Conservation (phyloP, 2,329 filamentous ascomycete genomes). For the Pseudogymnoascus sp. region DNA sequence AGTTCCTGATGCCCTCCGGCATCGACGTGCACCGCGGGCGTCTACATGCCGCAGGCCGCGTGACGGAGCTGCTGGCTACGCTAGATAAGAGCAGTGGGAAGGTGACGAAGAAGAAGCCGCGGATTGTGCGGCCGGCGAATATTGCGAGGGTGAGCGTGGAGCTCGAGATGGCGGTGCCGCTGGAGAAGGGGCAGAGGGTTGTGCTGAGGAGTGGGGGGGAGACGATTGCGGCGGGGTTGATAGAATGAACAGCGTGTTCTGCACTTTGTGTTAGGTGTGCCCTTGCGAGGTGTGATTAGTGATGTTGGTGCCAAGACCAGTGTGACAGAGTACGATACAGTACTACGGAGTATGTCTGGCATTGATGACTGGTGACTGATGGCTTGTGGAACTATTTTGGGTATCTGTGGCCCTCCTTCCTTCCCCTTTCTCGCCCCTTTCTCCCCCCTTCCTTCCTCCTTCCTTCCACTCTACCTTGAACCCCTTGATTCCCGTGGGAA, state of each 20-base stretch:
- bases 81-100: slow-evolving; percentile 73
- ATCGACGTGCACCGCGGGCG: slow-evolving; percentile 84
- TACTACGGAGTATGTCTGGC: neutral
- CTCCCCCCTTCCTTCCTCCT: neutral
- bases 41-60: slow-evolving; percentile 67
- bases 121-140: slow-evolving; percentile 69
- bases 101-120: slow-evolving; percentile 74
- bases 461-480: neutral
- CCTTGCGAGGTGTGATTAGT: slow-evolving; percentile 4
- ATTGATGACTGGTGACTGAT: neutral
- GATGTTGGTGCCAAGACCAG: neutral
- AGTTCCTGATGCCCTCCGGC: slow-evolving; percentile 78
- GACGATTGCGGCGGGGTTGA: slow-evolving; percentile 78
- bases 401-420: neutral
- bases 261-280: slow-evolving; percentile 20
- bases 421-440: neutral
- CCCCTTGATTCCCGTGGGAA: neutral
- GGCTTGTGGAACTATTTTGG: neutral
- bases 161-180: slow-evolving; percentile 63
- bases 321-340: neutral
- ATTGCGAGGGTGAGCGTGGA: slow-evolving; percentile 73
- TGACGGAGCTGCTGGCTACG: slow-evolving; percentile 62
- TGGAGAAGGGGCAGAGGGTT: slow-evolving; percentile 73
- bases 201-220: slow-evolving; percentile 73
- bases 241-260: slow-evolving; percentile 47